Evolutionary conservation across 1,284 basidiomycete species (phyloP).

Genomic region (Ganoderma resinaceum): DNA sequence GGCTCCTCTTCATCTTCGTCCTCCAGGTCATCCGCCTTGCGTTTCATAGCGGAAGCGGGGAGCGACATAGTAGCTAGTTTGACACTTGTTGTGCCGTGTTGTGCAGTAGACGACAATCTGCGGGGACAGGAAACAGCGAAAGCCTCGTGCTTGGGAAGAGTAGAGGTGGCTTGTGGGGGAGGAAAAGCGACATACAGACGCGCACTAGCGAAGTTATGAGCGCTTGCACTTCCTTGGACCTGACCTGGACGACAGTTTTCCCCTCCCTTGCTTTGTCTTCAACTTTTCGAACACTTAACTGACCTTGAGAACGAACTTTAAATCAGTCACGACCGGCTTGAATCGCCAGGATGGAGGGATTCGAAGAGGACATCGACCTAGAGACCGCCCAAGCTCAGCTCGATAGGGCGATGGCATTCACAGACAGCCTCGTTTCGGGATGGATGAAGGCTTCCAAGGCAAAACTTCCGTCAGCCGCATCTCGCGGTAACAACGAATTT

Average conservation of each 20-base stretch:
- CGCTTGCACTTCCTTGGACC: background rate
- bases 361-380: slow-evolving; percentile 60
- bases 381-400: slow-evolving; percentile 78
- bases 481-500: slow-evolving; percentile 50
- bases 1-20: slow-evolving; percentile 41
- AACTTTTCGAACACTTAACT: background rate
- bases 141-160: background rate
- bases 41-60: slow-evolving; percentile 4
- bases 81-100: background rate
- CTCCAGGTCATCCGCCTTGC: slow-evolving; percentile 29
- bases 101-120: background rate
- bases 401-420: slow-evolving; percentile 79
- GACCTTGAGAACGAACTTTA: background rate
- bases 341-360: slow-evolving; percentile 19
- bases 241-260: background rate
- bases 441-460: slow-evolving; percentile 67
- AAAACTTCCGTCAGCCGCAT: slow-evolving; percentile 32
- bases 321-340: background rate
- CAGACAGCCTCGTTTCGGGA: slow-evolving; percentile 71
- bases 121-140: background rate
- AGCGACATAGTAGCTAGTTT: background rate
- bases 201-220: background rate
- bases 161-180: background rate
- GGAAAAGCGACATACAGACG: background rate
- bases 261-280: background rate